A percentile compares a stretch with the other conserved stretches of the same genome.
Conservation (phyloP, 768 basidiomycete genomes). For the Suillus lakei region DNA sequence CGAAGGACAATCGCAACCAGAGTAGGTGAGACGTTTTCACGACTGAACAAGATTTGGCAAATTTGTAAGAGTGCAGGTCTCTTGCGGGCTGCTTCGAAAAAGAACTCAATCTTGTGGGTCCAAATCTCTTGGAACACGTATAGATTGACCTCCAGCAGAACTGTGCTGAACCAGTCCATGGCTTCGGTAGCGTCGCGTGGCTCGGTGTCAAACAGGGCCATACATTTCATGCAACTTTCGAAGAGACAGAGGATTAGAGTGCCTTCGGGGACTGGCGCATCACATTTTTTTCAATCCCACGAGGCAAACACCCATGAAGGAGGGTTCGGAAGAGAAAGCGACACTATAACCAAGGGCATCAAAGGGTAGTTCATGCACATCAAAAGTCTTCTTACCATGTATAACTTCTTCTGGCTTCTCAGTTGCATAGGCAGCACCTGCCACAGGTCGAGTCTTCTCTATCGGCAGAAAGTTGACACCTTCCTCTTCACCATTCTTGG, state of each 20-base stretch:
- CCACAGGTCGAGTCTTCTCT: conserved; percentile 86
- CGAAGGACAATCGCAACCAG: conserved; percentile 88
- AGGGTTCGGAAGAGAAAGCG: conserved; percentile 87
- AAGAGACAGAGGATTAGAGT: conserved; percentile 88
- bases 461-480: conserved; percentile 66
- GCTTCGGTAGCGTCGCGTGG: conserved; percentile 75
- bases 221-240: conserved; percentile 80
- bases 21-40: conserved; percentile 78
- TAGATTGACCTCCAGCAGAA: conserved; percentile 81
- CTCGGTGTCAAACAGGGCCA: conserved; percentile 80
- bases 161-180: conserved; percentile 78
- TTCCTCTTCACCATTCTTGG: conserved; percentile 43
- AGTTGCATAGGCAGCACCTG: conserved; percentile 72
- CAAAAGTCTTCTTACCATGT: conserved; percentile 56
- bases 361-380: neutral
- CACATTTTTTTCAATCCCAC: conserved; percentile 77
- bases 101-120: conserved; percentile 91
- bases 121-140: conserved; percentile 97
- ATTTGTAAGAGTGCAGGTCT: conserved; percentile 83
- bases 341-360: conserved; percentile 52
- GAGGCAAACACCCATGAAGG: conserved; percentile 79
- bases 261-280: conserved; percentile 81
- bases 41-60: conserved; percentile 79
- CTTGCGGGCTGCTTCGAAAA: conserved; percentile 79
- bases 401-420: conserved; percentile 86